Conservation (phyloP, 805 yeast species). For the Metschnikowia cerradonensis region DNA sequence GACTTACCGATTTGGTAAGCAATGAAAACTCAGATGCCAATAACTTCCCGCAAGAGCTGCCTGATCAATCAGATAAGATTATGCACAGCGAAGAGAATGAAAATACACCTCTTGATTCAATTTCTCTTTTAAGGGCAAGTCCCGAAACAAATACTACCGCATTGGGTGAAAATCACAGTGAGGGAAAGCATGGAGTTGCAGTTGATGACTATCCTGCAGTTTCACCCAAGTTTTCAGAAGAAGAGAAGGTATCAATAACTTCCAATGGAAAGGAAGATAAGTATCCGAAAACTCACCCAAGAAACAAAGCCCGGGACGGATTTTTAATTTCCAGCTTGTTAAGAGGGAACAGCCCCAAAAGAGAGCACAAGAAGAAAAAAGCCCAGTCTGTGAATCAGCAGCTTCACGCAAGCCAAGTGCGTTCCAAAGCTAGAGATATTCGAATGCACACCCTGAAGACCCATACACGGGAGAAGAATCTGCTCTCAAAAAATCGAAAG, state of each 20-base stretch:
- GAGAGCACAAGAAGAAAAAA: background rate
- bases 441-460: background rate
- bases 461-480: background rate
- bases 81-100: background rate
- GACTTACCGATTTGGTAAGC: too few relatives aligned
- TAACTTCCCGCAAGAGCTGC: background rate
- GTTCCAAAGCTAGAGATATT: background rate
- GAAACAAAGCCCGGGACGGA: background rate
- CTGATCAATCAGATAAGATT: background rate
- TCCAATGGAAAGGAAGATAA: too few relatives aligned
- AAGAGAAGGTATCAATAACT: background rate
- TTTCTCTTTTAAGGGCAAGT: background rate
- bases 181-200: background rate
- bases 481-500: background rate
- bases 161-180: background rate
- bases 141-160: background rate
- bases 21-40: too few relatives aligned
- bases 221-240: background rate
- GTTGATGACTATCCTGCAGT: background rate
- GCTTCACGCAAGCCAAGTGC: background rate
- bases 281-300: background rate
- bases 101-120: background rate
- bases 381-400: background rate
- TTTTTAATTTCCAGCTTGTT: background rate
- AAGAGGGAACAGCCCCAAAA: background rate